phyloP scores from a whole-genome alignment of 495 filamentous ascomycete genomes.

The Talaromyces adpressus region DNA sequence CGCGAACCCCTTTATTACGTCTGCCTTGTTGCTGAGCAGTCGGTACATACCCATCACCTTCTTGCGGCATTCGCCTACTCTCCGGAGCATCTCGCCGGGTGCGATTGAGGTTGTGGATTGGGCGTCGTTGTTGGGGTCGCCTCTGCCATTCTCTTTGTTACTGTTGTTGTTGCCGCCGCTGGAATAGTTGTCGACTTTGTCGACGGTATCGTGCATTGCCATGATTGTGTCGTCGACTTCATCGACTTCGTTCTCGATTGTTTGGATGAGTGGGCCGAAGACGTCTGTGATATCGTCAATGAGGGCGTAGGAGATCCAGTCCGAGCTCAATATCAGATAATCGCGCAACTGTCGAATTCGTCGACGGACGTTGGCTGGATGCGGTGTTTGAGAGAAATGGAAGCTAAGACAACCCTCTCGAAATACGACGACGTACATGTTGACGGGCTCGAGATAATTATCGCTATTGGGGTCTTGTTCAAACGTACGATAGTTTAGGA shows the following conservation, averaged over 20 bases:
- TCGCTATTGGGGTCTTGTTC: conserved; percentile 86
- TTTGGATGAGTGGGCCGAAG: conserved; percentile 83
- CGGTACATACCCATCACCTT: conserved; percentile 94
- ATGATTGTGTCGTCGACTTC: conserved; percentile 82
- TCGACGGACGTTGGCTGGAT: conserved; percentile 89
- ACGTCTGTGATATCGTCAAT: conserved; percentile 98
- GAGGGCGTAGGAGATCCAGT: conserved; percentile 97
- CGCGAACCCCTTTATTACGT: conserved; percentile 98
- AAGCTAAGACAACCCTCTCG: conserved; percentile 92
- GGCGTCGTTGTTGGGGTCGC: conserved; percentile 19
- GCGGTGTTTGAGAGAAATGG: conserved; percentile 88
- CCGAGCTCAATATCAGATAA: conserved; percentile 84
- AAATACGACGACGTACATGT: conserved; percentile 97
- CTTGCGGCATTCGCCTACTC: conserved; percentile 89
- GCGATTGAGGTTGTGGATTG: conserved; percentile 38
- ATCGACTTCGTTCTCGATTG: conserved; percentile 82
- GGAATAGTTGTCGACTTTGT: conserved; percentile 28
- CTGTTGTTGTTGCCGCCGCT: conserved; percentile 8
- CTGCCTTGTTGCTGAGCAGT: conserved; percentile 91
- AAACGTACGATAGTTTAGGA: conserved; percentile 95
- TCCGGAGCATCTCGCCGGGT: conserved; percentile 77
- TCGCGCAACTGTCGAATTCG: conserved; percentile 91
- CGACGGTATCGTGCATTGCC: conserved; percentile 62
- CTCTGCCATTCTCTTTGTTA: conserved; percentile 6
- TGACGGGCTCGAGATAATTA: conserved; percentile 88